Conservation (phyloP, 495 filamentous ascomycete species). For the Penicillium mononematosum region DNA sequence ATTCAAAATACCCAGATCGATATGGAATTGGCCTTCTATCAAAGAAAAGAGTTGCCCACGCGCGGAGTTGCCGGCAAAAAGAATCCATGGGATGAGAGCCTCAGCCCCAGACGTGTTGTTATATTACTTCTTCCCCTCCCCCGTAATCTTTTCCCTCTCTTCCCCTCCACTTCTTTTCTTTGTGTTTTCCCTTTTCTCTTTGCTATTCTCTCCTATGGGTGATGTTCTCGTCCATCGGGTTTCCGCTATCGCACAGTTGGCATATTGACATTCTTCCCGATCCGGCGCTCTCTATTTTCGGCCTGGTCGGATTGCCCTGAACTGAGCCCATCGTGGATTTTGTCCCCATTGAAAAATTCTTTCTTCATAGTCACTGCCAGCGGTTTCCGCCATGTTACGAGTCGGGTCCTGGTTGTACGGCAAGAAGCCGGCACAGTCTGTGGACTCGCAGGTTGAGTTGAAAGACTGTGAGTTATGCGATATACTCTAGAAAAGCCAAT, state of each 20-base stretch:
- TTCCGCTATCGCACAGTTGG: slow-evolving; percentile 27
- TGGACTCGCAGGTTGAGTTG: slow-evolving; percentile 58
- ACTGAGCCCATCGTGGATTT: slow-evolving; percentile 10
- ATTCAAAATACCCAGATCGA: neutral
- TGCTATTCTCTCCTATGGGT: slow-evolving; percentile 7
- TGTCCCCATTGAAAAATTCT: slow-evolving; percentile 1
- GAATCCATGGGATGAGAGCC: slow-evolving; percentile 16
- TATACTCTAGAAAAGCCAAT: neutral
- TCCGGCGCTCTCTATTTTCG: slow-evolving; percentile 26
- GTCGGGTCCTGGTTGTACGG: slow-evolving; percentile 58
- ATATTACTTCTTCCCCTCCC: slow-evolving; percentile 23
- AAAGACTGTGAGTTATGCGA: slow-evolving; percentile 52
- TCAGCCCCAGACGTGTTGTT: slow-evolving; percentile 7
- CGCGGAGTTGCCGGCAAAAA: slow-evolving; percentile 16
- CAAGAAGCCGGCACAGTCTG: slow-evolving; percentile 54
- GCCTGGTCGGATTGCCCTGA: slow-evolving; percentile 9
- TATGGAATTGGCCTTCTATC: neutral
- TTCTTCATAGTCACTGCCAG: slow-evolving; percentile 6
- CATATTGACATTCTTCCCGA: slow-evolving; percentile 35
- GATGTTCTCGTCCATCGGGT: slow-evolving; percentile 22
- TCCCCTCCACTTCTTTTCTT: slow-evolving; percentile 3
- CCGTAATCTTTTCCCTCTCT: neutral
- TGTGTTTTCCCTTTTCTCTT: slow-evolving; percentile 4
- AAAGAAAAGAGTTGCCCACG: neutral
- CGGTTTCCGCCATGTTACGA: slow-evolving; percentile 35